phyloP scores from a whole-genome alignment of 1,139 yeast genomes.

The Suhomyces panamericanus region DNA sequence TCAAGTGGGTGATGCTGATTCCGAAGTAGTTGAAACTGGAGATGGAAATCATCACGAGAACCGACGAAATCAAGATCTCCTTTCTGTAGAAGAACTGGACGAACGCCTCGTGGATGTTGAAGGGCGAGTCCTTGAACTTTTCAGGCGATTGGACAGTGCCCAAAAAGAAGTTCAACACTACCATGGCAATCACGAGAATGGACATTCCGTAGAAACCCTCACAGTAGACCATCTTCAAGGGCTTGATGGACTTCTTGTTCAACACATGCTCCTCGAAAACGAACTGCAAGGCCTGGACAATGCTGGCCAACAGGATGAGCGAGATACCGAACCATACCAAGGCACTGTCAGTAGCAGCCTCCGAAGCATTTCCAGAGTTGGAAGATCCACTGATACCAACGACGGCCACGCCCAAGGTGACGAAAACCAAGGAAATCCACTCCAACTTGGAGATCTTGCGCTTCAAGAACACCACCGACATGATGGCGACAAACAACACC shows the following conservation, averaged over 20 bases:
- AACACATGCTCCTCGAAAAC: slow-evolving; percentile 76
- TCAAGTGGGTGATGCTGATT: slow-evolving; percentile 59
- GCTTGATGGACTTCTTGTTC: slow-evolving; percentile 52
- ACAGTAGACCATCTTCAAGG: slow-evolving; percentile 67
- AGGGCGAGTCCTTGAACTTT: slow-evolving; percentile 47
- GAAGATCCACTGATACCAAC: slow-evolving; percentile 70
- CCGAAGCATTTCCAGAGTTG: slow-evolving; percentile 18
- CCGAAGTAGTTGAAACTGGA: slow-evolving; percentile 77
- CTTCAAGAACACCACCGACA: slow-evolving; percentile 64
- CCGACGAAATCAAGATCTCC: slow-evolving; percentile 51
- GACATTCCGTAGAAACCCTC: slow-evolving; percentile 71
- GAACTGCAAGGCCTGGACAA: slow-evolving; percentile 73
- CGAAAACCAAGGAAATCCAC: slow-evolving; percentile 65
- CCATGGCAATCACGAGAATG: slow-evolving; percentile 46
- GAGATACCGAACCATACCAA: slow-evolving; percentile 54
- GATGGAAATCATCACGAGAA: slow-evolving; percentile 70
- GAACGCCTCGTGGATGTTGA: slow-evolving; percentile 57
- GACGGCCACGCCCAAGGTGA: slow-evolving; percentile 65
- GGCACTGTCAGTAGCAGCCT: slow-evolving; percentile 20
- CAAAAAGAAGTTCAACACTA: slow-evolving; percentile 43
- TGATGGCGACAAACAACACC: slow-evolving; percentile 72
- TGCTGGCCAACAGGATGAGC: slow-evolving; percentile 61
- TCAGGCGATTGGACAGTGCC: slow-evolving; percentile 34
- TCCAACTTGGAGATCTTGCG: slow-evolving; percentile 59
- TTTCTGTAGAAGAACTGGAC: slow-evolving; percentile 47